phyloP scores from a whole-genome alignment of 2,329 filamentous ascomycete genomes.

The Ceratocystis ficicola region DNA sequence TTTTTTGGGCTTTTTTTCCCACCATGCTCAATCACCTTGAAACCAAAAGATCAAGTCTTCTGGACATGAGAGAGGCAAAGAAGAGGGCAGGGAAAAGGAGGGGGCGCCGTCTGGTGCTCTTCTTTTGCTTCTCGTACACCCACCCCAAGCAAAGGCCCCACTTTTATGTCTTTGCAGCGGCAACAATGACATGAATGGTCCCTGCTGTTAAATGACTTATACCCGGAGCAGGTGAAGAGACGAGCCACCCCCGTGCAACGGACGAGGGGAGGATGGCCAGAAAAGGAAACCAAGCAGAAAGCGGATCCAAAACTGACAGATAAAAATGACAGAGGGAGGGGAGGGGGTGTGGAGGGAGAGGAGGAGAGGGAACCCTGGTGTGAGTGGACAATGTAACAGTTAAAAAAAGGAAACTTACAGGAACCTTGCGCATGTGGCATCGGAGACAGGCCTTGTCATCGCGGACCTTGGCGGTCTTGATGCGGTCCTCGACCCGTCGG shows the following conservation, averaged over 20 bases:
- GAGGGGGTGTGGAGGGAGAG: not conserved
- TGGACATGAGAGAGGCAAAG: not conserved
- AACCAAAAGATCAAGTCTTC: not conserved
- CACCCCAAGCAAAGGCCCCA: slow-evolving; percentile 4
- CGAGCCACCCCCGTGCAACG: slow-evolving; percentile 15
- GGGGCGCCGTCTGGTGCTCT: not conserved
- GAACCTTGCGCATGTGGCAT: slow-evolving; percentile 38
- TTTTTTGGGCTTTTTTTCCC: not conserved
- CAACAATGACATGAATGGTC: not conserved
- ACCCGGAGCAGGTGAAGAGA: not conserved
- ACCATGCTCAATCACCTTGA: not conserved
- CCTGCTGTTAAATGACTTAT: not conserved
- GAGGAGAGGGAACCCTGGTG: not conserved
- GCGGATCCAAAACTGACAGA: not conserved
- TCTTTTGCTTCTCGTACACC: not conserved
- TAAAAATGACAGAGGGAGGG: not conserved
- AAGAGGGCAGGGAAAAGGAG: not conserved
- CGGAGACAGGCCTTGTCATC: slow-evolving; percentile 38
- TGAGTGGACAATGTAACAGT: not conserved
- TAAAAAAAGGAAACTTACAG: slow-evolving; percentile 30
- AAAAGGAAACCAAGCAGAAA: not conserved
- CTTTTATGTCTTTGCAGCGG: not conserved
- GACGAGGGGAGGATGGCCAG: not conserved
- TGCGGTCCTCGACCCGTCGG: slow-evolving; percentile 29
- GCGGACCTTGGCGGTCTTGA: slow-evolving; percentile 39